Evolutionary conservation across 352 stramenopile species (phyloP), one percentile per base, ranked within the genome.

Genomic region (Pythium sp.): DNA sequence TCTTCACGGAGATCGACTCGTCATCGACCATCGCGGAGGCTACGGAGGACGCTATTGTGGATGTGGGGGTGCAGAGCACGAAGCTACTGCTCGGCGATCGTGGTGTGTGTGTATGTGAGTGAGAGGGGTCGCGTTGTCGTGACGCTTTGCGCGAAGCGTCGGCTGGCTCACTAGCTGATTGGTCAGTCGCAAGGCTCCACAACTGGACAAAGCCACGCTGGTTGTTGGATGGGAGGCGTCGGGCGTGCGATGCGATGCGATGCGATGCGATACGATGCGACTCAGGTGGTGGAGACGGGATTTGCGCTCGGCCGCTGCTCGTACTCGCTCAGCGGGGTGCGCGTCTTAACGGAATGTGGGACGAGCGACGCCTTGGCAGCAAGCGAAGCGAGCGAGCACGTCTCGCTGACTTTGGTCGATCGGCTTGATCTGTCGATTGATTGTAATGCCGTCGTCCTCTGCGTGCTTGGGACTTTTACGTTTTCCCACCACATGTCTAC

Each of bases 1-100:
- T 89, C 49, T 84, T 79, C 18, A 89, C 81, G 22, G 79, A 86
- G 56, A 89, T 86, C 9, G 78, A 73, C 65, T 89, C 81, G 72
- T 89, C 81, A 63, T 84, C 77, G 62, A 89, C 76, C 81, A 89
- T 89, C 28, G 47, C 55, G 22, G 30, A 34, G n/a, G 59, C 43
- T 49, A 22, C 30, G 18, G 55, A 12, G 18, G 32, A 43, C 20
- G 56, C 56, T 49, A 49, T 62, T 62, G 32, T 62, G 20, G 9
- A 11, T 32, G n/a, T 62, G 32, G 32, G 30, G 20, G 56, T 15
- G 28, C n/a, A 18, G 32, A 49, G 55, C 30, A 28, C 18, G 11
- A 41, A 38, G 15, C 30, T 28, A 9, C 26, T 61, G 55, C 28
- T 22, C 22, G 9, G 18, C 3, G 30, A 22, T 20, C 18, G 53